phyloP scores from a whole-genome alignment of 2,329 filamentous ascomycete genomes.

The Scedosporium apiospermum region DNA sequence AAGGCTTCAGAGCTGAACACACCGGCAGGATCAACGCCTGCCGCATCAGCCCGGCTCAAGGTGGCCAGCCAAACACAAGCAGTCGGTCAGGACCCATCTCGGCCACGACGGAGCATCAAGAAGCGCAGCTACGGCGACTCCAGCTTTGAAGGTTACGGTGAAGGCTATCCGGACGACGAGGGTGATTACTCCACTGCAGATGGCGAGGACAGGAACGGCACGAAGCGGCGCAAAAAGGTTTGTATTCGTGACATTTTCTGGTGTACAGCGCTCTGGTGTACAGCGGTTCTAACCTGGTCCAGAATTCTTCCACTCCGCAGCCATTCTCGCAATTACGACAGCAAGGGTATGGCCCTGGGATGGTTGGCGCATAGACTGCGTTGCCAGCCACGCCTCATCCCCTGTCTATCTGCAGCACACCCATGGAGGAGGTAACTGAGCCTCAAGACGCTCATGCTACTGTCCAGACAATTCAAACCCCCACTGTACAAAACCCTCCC shows the following conservation, averaged over 20 bases:
- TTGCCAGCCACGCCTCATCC: background rate
- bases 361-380: constrained; percentile 40
- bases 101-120: constrained; percentile 58
- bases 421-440: background rate
- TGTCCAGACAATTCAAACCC: background rate
- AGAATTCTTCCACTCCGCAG: constrained; percentile 37
- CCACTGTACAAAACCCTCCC: background rate
- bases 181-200: constrained; percentile 65
- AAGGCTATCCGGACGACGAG: constrained; percentile 62
- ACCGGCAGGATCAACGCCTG: constrained; percentile 28
- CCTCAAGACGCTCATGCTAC: background rate
- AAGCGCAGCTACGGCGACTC: constrained; percentile 69
- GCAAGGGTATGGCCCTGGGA: constrained; percentile 47
- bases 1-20: constrained; percentile 45
- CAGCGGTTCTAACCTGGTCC: constrained; percentile 29
- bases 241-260: constrained; percentile 15
- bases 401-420: background rate
- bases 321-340: constrained; percentile 35
- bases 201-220: constrained; percentile 48
- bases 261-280: constrained; percentile 15
- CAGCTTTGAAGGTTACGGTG: constrained; percentile 66
- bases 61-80: constrained; percentile 19
- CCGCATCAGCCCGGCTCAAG: constrained; percentile 27
- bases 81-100: constrained; percentile 33
- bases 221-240: constrained; percentile 60